Evolutionary conservation across 208 protist genomes (phyloP).

Genomic region (Trypanosoma rangeli): DNA sequence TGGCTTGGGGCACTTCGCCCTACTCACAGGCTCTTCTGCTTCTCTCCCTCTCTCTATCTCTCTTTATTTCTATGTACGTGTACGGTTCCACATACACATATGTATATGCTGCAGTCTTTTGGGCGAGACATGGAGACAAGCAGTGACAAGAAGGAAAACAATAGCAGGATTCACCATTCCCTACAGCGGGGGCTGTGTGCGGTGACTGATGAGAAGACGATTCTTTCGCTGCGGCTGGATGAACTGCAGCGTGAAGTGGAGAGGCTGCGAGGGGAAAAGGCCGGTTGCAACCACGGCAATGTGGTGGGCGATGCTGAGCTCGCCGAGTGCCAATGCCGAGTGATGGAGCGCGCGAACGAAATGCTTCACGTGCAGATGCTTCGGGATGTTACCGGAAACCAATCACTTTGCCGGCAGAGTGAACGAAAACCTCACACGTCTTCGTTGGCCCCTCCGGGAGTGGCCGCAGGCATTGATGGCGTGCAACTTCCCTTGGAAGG

Average conservation of each 20-base stretch:
- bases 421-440: neutral
- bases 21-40: neutral
- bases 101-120: neutral
- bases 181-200: conserved; percentile 4
- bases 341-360: neutral
- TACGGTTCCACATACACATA: too few species aligned
- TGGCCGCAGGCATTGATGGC: conserved; percentile 14
- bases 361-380: neutral
- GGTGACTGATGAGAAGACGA: conserved; percentile 1
- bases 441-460: neutral
- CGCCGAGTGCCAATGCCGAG: neutral
- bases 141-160: conserved; percentile 3
- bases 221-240: neutral
- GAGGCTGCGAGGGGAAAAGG: neutral
- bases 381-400: neutral
- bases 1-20: neutral
- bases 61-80: neutral
- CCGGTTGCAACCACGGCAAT: neutral
- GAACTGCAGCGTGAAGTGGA: conserved; percentile 6
- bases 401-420: neutral
- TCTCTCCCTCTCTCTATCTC: neutral
- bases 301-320: neutral
- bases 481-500: neutral
- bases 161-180: neutral
- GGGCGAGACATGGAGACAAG: conserved; percentile 10